Evolutionary conservation across 2,329 filamentous ascomycete species (phyloP), one percentile per base, ranked within the genome.

Genomic region (Gliomastix tumulicola): DNA sequence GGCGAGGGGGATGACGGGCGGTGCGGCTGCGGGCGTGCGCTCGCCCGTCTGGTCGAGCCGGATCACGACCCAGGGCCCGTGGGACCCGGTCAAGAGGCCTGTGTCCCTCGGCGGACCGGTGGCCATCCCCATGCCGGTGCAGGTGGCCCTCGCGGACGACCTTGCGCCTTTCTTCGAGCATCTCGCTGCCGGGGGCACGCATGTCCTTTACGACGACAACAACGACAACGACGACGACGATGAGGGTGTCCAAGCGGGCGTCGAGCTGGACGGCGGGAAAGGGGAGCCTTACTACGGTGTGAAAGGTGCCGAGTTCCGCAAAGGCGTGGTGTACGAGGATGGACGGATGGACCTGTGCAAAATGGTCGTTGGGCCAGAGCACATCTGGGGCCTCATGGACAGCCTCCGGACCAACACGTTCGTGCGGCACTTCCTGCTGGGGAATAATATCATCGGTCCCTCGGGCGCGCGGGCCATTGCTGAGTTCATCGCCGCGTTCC

Each of bases 321-420:
- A 53, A 45, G 60, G 60, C 20, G 59, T 63, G 18, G 51, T 73
- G 6, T 75, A 74, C 41, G 61, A 68, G 36, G 71, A 74, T 43
- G 63, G 64, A 8, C 62, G 70, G 11, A 64, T 76, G 54, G 71
- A 75, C 45, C 61, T 75, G 3, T 74, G 71, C 57, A 73, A 74
- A 54, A 70, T 69, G 60, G 69, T 69, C 4, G 62, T 74, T 27
- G 71, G 70, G 2, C 70, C 69, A 9, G 60, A 63, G 15, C 65
- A 72, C 35, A 71, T 74, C 41, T 58, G 57, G 20, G 54, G 56
- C n/a, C 52, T 75, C 32, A 71, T 75, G 61, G 50, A 67, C 30
- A 66, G 62, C 36, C 54, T 75, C 41, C 60, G 62, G 32, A 47
- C 54, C 4, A 74, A 74, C 44, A 49, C 50, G 15, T 68, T 68